Percentiles rank a stretch among this genome's conserved stretches.
Conservation (phyloP, 352 stramenopile species). For the Thraustochytrium sp. region DNA sequence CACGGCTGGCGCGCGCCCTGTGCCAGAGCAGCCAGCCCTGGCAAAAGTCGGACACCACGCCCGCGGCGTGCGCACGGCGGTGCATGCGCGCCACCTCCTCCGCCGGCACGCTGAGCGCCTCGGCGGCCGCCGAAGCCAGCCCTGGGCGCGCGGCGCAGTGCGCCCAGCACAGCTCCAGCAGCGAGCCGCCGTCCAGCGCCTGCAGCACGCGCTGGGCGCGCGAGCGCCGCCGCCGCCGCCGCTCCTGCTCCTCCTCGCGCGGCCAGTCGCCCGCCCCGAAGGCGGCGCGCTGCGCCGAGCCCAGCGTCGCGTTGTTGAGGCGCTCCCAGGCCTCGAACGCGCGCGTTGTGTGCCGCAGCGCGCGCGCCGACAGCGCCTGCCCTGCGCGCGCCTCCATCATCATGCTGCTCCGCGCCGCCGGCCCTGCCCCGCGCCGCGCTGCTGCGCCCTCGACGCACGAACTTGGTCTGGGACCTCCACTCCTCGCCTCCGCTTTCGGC, state of each 20-base stretch:
- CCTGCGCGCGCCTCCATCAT: background rate
- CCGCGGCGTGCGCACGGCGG: background rate
- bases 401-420: background rate
- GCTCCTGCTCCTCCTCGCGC: background rate
- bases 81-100: background rate
- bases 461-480: too few species aligned
- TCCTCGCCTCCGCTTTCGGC: too few species aligned
- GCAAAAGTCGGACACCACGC: background rate
- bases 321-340: background rate
- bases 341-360: background rate
- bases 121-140: background rate
- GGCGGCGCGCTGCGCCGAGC: background rate
- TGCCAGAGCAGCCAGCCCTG: background rate
- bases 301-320: background rate
- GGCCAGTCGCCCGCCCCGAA: background rate
- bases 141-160: background rate
- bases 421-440: too few species aligned
- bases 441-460: too few species aligned
- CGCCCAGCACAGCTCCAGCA: background rate
- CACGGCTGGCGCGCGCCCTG: background rate
- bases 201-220: background rate
- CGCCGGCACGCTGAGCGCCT: background rate
- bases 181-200: background rate
- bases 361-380: background rate
- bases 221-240: background rate